phyloP scores from a whole-genome alignment of 1,284 basidiomycete species.

The Irpex lacteus region DNA sequence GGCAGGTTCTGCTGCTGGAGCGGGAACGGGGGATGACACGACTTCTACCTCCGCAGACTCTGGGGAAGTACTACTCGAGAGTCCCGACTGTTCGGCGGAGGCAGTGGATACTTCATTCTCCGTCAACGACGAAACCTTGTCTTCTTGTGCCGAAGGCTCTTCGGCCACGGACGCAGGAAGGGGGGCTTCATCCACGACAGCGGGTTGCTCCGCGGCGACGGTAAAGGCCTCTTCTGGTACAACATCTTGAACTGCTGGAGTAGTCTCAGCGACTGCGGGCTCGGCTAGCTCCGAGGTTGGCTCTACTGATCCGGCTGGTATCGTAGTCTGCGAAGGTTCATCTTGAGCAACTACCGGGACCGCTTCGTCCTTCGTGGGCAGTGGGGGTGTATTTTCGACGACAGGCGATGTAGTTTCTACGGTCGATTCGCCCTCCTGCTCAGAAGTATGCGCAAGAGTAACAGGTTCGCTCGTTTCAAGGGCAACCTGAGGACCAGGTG shows the following conservation, averaged over 20 bases:
- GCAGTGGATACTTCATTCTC: too few relatives aligned
- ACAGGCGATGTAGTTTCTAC: not conserved
- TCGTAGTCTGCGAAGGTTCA: not conserved
- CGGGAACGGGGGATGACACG: too few relatives aligned
- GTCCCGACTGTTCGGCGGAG: too few relatives aligned
- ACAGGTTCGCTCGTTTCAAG: slow-evolving; percentile 28
- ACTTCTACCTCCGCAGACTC: too few relatives aligned
- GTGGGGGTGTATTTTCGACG: not conserved
- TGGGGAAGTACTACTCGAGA: too few relatives aligned
- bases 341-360: not conserved
- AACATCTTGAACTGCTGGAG: not conserved
- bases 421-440: not conserved
- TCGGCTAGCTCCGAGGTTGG: too few relatives aligned
- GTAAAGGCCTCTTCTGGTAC: not conserved
- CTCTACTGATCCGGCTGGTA: too few relatives aligned
- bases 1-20: too few relatives aligned
- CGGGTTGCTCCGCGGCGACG: not conserved
- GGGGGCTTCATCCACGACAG: not conserved
- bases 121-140: not conserved
- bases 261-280: too few relatives aligned
- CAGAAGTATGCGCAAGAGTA: slow-evolving; percentile 20
- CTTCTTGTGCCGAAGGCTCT: not conserved
- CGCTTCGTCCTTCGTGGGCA: not conserved
- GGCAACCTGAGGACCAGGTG: slow-evolving; percentile 35
- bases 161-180: not conserved